Evolutionary conservation across 176 grass and related monocot genomes (phyloP), one percentile per base, ranked within the genome.

Genomic region (Bothriochloa decipiens): DNA sequence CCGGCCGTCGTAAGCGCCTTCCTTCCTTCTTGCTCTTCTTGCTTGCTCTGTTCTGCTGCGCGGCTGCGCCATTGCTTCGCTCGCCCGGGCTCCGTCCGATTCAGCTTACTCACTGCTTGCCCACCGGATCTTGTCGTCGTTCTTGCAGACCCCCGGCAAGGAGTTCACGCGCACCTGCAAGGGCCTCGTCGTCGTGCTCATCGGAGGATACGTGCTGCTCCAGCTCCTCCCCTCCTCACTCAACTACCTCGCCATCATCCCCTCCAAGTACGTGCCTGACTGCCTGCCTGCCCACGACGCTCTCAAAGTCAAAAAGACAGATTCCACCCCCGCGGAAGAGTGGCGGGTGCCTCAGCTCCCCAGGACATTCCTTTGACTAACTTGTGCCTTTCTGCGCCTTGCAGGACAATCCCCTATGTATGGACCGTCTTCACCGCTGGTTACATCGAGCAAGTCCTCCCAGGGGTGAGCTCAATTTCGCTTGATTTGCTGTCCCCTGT

Each of bases 371-470:
- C 29, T 20, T 68, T 70, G 20, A 39, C 1, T 32, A 32, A 32
- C 67, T 11, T 6, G 33, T 40, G 37, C 12, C 10, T 28, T 8
- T 36, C 8, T 43, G 33, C 29, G 43, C 35, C 55, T 81, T 82
- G 55, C 83, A 99, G 96, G 86, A 96, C 97, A 68, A 99, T 99
- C 83, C 97, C 97, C 36, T 99, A 94, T 66, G 91, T 92, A 17
- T 99, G 97, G 97, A 99, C 93, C 3, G 88, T 99, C 76, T 85
- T 99, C 82, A 99, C 97, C 11, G 93, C 97, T 69, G 97, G 97
- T 57, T 99, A 96, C 76, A 88, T 99, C 22, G 97, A 99, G 77
- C 97, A 99, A 91, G 90, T 92, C 67, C 93, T 99, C 86, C 87
- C 90, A 66, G 93, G 97, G 97, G 97, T 99, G 78, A 62, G 68